phyloP scores from a whole-genome alignment of 129 eudicot species.

The Erigeron canadensis region DNA sequence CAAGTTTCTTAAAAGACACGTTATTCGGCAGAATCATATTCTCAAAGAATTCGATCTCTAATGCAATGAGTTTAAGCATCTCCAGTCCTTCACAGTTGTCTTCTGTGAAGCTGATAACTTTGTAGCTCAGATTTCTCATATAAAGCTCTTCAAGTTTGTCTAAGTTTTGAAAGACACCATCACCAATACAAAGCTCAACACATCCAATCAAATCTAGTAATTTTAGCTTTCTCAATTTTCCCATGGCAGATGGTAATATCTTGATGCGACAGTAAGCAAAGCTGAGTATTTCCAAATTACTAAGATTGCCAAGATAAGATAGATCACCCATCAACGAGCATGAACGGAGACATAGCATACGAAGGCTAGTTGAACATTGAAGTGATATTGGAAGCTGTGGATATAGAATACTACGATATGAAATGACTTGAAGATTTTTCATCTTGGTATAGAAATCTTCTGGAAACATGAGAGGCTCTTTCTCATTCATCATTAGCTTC shows the following conservation, averaged over 20 bases:
- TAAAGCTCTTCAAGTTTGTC: background rate
- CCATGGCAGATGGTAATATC: background rate
- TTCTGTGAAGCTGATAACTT: background rate
- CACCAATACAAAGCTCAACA: background rate
- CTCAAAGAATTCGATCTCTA: background rate
- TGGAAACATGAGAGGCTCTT: background rate
- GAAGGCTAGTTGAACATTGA: background rate
- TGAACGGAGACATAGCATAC: background rate
- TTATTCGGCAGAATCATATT: background rate
- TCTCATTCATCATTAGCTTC: background rate
- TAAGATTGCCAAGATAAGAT: background rate
- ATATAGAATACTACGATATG: background rate
- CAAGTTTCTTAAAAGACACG: background rate
- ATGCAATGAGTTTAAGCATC: background rate
- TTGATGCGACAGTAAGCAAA: background rate
- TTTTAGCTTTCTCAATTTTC: background rate
- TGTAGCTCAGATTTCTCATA: background rate
- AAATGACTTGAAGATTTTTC: background rate
- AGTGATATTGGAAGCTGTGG: background rate
- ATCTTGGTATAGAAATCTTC: background rate
- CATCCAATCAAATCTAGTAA: background rate
- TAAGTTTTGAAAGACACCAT: background rate
- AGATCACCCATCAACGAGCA: background rate
- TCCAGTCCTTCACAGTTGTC: background rate
- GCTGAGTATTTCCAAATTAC: background rate